These are phyloP conservation scores for Phialemoniopsis sp. DNA, from an alignment of 2,329 filamentous ascomycete genomes.

Conservation along the genomic window DNA sequence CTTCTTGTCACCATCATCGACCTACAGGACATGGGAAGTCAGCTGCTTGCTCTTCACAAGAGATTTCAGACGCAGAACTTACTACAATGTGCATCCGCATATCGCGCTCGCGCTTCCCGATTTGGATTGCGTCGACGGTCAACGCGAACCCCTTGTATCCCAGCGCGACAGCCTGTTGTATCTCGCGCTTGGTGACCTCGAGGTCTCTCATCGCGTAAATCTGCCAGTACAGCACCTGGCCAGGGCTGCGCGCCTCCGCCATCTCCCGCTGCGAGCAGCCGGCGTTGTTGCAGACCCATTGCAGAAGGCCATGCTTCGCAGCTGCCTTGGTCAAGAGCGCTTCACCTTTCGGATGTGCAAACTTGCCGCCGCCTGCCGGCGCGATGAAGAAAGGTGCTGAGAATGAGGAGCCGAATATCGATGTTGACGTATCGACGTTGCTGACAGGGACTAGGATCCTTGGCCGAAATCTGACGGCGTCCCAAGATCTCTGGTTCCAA, in stretches of 20 bases:
- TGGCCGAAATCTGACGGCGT: slow-evolving; percentile 6
- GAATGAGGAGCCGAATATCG: slow-evolving; percentile 5
- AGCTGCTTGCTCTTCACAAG: slow-evolving; percentile 24
- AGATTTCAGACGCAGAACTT: too few species aligned
- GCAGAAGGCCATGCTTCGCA: slow-evolving; percentile 3
- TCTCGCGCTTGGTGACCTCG: slow-evolving; percentile 3
- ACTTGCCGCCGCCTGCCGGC: slow-evolving; percentile 10
- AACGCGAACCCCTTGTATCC: slow-evolving; percentile 12
- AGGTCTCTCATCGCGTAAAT: slow-evolving; percentile 7
- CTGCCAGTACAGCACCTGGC: slow-evolving; percentile 7
- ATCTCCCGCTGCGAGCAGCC: slow-evolving; percentile 14
- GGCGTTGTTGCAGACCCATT: slow-evolving; percentile 7
- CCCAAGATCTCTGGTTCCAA: slow-evolving; percentile 7
- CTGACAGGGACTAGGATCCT: slow-evolving; percentile 7
- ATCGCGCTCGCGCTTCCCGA: slow-evolving; percentile 28
- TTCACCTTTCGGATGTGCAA: slow-evolving; percentile 11
- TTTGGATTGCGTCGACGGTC: slow-evolving; percentile 39
- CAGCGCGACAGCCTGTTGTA: not conserved
- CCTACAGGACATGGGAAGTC: slow-evolving; percentile 40
- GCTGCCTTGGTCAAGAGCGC: slow-evolving; percentile 6
- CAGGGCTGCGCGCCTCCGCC: not conserved
- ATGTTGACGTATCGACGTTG: slow-evolving; percentile 1
- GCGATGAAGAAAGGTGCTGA: slow-evolving; percentile 10
- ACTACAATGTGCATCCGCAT: slow-evolving; percentile 3
- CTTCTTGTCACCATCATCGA: slow-evolving; percentile 38